Evolutionary conservation across 495 filamentous ascomycete species (phyloP).

Genomic region (Penicillium chermesinum): DNA sequence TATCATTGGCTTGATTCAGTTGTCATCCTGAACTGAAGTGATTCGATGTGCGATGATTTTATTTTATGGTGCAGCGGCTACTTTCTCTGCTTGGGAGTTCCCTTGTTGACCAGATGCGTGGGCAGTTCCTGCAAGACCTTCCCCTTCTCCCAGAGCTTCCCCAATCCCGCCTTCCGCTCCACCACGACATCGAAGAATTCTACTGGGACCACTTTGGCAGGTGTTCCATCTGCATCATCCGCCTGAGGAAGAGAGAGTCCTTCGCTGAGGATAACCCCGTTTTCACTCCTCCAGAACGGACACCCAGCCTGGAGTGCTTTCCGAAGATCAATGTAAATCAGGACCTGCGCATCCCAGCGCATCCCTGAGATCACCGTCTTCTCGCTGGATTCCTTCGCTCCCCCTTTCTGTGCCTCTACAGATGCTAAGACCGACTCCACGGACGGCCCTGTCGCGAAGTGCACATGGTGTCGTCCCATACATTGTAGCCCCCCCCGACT

Average conservation of each 20-base stretch:
- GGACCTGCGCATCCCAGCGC: constrained; percentile 68
- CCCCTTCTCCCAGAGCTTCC: constrained; percentile 62
- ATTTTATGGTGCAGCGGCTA: constrained; percentile 5
- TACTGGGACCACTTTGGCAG: constrained; percentile 32
- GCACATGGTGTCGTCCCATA: constrained; percentile 82
- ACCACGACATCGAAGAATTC: constrained; percentile 49
- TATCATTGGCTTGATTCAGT: constrained; percentile 1
- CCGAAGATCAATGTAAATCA: constrained; percentile 75
- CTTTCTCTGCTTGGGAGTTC: constrained; percentile 31
- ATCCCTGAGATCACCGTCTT: constrained; percentile 74
- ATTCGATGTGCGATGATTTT: too few relatives aligned
- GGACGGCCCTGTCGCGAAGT: constrained; percentile 71
- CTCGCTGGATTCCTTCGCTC: constrained; percentile 5
- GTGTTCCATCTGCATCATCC: constrained; percentile 11
- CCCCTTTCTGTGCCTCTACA: constrained; percentile 15
- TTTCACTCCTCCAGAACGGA: constrained; percentile 84
- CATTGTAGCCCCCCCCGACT: constrained; percentile 66
- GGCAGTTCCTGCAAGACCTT: constrained; percentile 51
- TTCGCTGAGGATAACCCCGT: constrained; percentile 63
- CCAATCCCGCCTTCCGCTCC: constrained; percentile 52
- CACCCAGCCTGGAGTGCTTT: constrained; percentile 57
- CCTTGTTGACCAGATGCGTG: constrained; percentile 22
- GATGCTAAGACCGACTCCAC: constrained; percentile 25
- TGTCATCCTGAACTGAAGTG: too few relatives aligned
- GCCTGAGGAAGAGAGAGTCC: constrained; percentile 25